Conservation (phyloP, 2,329 filamentous ascomycete species). For the Apiospora pterosperma region DNA sequence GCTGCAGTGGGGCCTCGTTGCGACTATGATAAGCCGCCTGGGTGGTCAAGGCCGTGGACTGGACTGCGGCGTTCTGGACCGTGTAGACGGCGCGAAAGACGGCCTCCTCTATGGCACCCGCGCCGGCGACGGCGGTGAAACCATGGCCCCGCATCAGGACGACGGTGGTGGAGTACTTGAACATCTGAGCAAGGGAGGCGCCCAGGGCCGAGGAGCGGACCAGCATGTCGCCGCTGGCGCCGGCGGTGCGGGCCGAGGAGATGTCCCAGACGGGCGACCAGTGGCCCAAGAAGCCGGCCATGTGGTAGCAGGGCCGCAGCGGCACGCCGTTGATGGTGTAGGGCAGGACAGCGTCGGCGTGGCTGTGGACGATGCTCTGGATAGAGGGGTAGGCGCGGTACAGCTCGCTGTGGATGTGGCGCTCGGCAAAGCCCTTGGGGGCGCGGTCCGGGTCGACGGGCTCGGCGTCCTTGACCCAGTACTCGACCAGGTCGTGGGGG, state of each 20-base stretch:
- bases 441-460: slow-evolving; percentile 34
- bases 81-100: background rate
- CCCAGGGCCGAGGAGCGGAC: background rate
- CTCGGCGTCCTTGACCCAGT: slow-evolving; percentile 36
- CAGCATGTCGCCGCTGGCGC: background rate
- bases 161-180: background rate
- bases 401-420: slow-evolving; percentile 17
- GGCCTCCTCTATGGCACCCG: background rate
- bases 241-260: background rate
- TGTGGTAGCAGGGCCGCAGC: slow-evolving; percentile 12
- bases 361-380: slow-evolving; percentile 14
- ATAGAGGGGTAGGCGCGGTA: slow-evolving; percentile 12
- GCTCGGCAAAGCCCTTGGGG: slow-evolving; percentile 30
- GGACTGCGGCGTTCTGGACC: background rate
- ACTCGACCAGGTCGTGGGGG: slow-evolving; percentile 41
- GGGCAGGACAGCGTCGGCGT: slow-evolving; percentile 12
- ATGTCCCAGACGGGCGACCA: background rate
- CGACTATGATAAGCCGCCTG: background rate
- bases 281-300: slow-evolving; percentile 15
- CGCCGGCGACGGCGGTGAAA: background rate
- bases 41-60: background rate
- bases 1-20: background rate
- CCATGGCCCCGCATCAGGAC: background rate
- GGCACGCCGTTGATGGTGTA: slow-evolving; percentile 11
- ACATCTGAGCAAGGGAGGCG: background rate